Percentiles rank a stretch among this genome's conserved stretches.
phyloP scores from a whole-genome alignment of 176 grass and related monocot species.

The Olyra latifolia region DNA sequence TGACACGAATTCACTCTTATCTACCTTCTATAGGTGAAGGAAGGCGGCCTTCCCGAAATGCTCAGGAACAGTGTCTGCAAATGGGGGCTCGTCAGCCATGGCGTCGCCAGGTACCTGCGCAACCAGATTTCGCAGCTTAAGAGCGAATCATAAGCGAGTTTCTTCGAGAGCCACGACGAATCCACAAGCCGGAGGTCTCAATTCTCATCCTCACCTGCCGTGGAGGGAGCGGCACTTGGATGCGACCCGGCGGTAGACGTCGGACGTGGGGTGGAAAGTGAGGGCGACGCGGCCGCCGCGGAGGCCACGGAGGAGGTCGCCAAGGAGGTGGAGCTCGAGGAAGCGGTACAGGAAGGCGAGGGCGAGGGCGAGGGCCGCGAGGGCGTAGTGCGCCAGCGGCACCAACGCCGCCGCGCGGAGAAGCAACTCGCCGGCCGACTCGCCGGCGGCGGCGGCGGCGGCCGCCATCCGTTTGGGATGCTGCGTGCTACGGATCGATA shows the following conservation, averaged over 20 bases:
- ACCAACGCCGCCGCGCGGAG: conserved; percentile 53
- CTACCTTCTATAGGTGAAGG: conserved; percentile 82
- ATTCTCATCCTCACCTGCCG: conserved; percentile 52
- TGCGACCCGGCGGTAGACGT: conserved; percentile 72
- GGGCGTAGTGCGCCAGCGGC: conserved; percentile 51
- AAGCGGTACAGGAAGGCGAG: conserved; percentile 64
- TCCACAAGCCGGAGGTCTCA: neutral
- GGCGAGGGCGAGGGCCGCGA: conserved; percentile 45
- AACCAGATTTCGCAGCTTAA: neutral
- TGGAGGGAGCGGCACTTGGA: conserved; percentile 79
- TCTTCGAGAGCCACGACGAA: neutral
- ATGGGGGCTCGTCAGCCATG: conserved; percentile 94
- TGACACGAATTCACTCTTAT: conserved; percentile 27
- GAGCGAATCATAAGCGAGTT: neutral
- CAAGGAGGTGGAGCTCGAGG: conserved; percentile 73
- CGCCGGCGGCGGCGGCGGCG: conserved; percentile 9
- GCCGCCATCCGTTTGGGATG: conserved; percentile 19
- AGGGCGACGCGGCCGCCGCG: conserved; percentile 68
- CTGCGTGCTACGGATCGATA: neutral
- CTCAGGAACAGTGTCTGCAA: conserved; percentile 85
- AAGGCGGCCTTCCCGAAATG: conserved; percentile 61
- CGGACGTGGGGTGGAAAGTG: conserved; percentile 70
- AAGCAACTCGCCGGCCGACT: conserved; percentile 47
- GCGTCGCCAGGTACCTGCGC: conserved; percentile 81
- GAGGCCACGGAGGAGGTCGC: conserved; percentile 62